Conservation (phyloP, 2,329 filamentous ascomycete species). For the Macrophomina phaseolina region DNA sequence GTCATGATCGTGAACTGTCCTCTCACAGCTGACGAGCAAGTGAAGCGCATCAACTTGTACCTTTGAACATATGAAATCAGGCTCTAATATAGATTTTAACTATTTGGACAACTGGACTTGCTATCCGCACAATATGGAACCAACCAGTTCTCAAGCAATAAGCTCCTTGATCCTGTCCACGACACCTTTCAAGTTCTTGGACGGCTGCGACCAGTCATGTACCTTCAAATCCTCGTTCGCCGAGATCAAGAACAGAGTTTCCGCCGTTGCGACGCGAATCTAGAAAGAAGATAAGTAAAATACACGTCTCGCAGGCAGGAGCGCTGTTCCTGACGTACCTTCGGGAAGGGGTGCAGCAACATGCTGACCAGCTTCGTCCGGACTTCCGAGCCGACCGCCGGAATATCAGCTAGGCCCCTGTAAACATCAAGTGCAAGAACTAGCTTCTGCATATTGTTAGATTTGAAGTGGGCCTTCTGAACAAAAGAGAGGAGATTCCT, state of each 20-base stretch:
- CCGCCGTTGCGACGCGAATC: conserved; percentile 47
- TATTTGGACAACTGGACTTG: too few relatives aligned
- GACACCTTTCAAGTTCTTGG: conserved; percentile 40
- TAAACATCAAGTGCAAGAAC: conserved; percentile 83
- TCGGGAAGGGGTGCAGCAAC: conserved; percentile 80
- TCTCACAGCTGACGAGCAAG: too few relatives aligned
- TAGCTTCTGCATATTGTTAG: conserved; percentile 80
- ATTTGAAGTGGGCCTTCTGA: conserved; percentile 83
- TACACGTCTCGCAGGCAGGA: not conserved
- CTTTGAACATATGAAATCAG: too few relatives aligned
- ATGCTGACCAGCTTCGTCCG: conserved; percentile 73
- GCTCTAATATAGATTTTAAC: too few relatives aligned
- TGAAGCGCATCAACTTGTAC: too few relatives aligned
- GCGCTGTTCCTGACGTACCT: not conserved
- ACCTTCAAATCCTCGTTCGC: conserved; percentile 42
- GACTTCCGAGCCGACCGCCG: conserved; percentile 60
- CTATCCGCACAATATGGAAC: too few relatives aligned
- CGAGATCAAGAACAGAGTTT: conserved; percentile 48
- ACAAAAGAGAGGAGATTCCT: conserved; percentile 70
- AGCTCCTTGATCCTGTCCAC: conserved; percentile 33
- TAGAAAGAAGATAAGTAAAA: conserved; percentile 19
- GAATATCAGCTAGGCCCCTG: conserved; percentile 63
- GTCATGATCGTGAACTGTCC: too few relatives aligned
- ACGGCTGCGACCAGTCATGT: conserved; percentile 43
- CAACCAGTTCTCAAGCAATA: not conserved